Percentiles rank a stretch among this genome's conserved stretches.
phyloP scores from a whole-genome alignment of 441 rosid species.

The Euphorbia celastroides region DNA sequence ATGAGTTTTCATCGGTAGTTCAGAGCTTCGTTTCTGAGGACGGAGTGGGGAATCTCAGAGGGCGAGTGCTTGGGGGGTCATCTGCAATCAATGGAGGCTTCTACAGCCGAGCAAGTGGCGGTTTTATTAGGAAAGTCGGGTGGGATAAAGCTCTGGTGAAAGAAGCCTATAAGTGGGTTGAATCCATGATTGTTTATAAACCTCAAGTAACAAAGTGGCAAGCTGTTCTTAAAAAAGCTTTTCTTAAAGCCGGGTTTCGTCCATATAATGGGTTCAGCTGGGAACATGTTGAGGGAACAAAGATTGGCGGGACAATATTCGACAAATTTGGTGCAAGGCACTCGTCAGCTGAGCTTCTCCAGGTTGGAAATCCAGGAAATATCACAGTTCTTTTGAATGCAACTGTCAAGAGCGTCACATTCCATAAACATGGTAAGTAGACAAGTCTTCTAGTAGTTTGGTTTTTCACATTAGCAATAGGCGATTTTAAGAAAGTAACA shows the following conservation, averaged over 20 bases:
- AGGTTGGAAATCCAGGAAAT: conserved; percentile 35
- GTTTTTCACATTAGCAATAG: too few relatives aligned
- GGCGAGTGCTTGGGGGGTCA: conserved; percentile 71
- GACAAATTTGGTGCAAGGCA: conserved; percentile 58
- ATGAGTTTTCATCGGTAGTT: conserved; percentile 52
- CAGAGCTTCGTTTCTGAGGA: conserved; percentile 56
- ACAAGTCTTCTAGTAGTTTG: neutral
- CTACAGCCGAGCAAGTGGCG: conserved; percentile 60
- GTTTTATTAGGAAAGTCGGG: conserved; percentile 39
- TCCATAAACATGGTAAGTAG: conserved; percentile 33
- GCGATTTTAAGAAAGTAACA: too few relatives aligned
- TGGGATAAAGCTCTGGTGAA: conserved; percentile 60
- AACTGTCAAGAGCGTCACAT: conserved; percentile 52
- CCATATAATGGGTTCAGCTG: conserved; percentile 61
- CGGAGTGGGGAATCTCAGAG: conserved; percentile 48
- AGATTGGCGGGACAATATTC: conserved; percentile 61
- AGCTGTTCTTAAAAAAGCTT: conserved; percentile 42
- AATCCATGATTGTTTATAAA: conserved; percentile 52
- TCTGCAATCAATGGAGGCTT: conserved; percentile 70
- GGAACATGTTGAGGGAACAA: conserved; percentile 74
- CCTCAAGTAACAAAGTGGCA: conserved; percentile 69
- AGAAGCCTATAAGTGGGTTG: conserved; percentile 68
- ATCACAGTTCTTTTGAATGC: conserved; percentile 54
- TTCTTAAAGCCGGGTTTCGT: conserved; percentile 66
- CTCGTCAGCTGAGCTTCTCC: conserved; percentile 70